phyloP scores from a whole-genome alignment of 208 protist genomes.

The Trypanosoma platydactyli region DNA sequence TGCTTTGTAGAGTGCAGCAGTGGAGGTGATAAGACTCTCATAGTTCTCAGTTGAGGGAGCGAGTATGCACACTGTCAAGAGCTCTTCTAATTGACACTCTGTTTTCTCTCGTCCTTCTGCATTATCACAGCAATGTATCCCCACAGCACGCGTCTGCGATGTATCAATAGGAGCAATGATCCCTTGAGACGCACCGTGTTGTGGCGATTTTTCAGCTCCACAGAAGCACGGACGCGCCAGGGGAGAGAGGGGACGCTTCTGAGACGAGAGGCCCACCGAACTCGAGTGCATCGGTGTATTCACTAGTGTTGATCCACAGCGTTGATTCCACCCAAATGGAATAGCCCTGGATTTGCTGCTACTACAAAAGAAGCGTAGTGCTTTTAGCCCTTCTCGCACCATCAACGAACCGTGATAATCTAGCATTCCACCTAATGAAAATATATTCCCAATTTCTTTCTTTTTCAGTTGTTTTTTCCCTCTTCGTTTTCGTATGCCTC shows the following conservation, averaged over 20 bases:
- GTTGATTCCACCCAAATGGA: conserved; percentile 8
- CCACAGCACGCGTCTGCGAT: not conserved
- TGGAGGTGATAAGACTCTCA: conserved; percentile 20
- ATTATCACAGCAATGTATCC: conserved; percentile 7
- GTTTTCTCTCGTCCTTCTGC: not conserved
- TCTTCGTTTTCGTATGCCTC: no score
- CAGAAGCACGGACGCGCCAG: not conserved
- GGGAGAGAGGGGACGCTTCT: not conserved
- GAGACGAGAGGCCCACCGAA: not conserved
- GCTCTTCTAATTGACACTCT: not conserved
- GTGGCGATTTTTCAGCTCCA: not conserved
- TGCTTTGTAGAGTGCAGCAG: conserved; percentile 12
- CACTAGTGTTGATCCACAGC: conserved; percentile 10
- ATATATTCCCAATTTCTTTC: no score
- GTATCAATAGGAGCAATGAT: conserved; percentile 12
- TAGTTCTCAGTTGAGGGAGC: conserved; percentile 13
- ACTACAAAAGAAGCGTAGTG: conserved; percentile 3
- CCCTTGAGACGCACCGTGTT: conserved; percentile 2
- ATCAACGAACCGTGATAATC: no score
- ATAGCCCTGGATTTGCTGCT: not conserved
- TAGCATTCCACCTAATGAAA: no score
- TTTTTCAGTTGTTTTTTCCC: no score
- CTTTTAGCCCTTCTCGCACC: not conserved
- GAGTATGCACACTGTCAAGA: conserved; percentile 17
- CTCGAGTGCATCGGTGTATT: conserved; percentile 4